Evolutionary conservation across 352 stramenopile genomes (phyloP).

Genomic region (Pythium sp.): DNA sequence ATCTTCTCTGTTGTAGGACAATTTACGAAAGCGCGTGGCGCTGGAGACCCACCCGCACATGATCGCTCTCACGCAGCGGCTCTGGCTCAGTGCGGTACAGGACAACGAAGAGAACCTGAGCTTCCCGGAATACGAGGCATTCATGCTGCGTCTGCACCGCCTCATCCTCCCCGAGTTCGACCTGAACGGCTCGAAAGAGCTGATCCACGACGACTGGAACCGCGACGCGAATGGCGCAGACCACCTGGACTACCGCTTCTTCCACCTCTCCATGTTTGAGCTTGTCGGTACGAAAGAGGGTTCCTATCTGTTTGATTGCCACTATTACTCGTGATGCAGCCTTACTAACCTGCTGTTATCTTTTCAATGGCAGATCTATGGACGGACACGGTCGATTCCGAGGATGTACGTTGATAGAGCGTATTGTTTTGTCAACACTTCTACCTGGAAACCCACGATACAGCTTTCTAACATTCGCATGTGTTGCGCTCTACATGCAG

Average conservation of each 20-base stretch:
- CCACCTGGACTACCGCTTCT: conserved; percentile 61
- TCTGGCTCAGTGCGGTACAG: conserved; percentile 56
- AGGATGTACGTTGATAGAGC: conserved; percentile 46
- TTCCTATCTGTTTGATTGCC: background rate
- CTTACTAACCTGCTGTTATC: background rate
- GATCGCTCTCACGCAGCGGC: conserved; percentile 63
- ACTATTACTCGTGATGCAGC: background rate
- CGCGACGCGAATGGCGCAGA: conserved; percentile 52
- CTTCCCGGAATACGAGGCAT: conserved; percentile 60
- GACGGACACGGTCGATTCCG: conserved; percentile 60
- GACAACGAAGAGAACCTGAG: conserved; percentile 27
- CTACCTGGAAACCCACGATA: background rate
- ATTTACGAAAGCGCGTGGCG: conserved; percentile 57
- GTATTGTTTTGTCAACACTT: background rate
- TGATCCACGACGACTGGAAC: conserved; percentile 71
- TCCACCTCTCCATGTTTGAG: conserved; percentile 85
- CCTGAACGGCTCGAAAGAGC: conserved; percentile 46
- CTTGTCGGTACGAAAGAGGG: conserved; percentile 43
- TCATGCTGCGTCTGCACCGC: conserved; percentile 72
- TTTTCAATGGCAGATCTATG: conserved; percentile 39
- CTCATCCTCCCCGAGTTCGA: conserved; percentile 79
- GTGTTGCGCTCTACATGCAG: conserved; percentile 20
- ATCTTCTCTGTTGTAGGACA: conserved; percentile 34
- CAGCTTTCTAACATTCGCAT: background rate
- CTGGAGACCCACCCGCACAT: conserved; percentile 61